Evolutionary conservation across 192 early-diverging fungal genomes (phyloP).

Genomic region (Obelidium mucronatum): DNA sequence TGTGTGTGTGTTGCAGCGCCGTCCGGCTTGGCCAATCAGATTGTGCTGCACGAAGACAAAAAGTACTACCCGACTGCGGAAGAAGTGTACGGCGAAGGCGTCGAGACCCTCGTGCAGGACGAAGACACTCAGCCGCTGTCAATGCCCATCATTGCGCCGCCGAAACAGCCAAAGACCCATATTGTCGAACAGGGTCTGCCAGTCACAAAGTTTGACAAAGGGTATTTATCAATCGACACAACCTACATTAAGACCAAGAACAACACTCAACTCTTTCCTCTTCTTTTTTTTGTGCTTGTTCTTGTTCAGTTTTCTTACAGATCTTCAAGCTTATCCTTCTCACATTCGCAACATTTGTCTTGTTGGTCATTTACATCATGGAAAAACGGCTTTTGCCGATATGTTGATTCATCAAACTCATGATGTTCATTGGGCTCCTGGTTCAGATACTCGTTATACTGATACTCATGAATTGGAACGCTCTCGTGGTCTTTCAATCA

Average conservation of each 20-base stretch:
- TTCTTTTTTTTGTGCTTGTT: background rate
- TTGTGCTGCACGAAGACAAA: conserved; percentile 98
- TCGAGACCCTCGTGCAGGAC: conserved; percentile 95
- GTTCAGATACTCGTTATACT: conserved; percentile 76
- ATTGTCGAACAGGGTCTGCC: conserved; percentile 86
- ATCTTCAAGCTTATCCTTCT: conserved; percentile 67
- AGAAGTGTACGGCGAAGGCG: conserved; percentile 94
- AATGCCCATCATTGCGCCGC: conserved; percentile 93
- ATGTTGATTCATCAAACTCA: conserved; percentile 92
- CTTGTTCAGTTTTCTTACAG: conserved; percentile 40
- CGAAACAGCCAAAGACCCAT: conserved; percentile 86
- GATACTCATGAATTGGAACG: conserved; percentile 93
- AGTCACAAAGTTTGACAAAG: conserved; percentile 84
- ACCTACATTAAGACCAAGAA: background rate
- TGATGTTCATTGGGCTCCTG: conserved; percentile 57
- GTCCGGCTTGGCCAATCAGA: conserved; percentile 57
- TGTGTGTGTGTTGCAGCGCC: conserved; percentile 38
- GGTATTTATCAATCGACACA: conserved; percentile 65
- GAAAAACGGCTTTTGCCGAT: conserved; percentile 95
- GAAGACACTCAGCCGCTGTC: conserved; percentile 97
- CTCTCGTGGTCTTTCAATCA: conserved; percentile 88
- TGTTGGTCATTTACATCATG: conserved; percentile 96
- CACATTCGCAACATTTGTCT: conserved; percentile 89
- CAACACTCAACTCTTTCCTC: background rate
- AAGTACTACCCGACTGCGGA: conserved; percentile 98